Conservation (phyloP, 768 basidiomycete species). For the Hortiboletus campestris region DNA sequence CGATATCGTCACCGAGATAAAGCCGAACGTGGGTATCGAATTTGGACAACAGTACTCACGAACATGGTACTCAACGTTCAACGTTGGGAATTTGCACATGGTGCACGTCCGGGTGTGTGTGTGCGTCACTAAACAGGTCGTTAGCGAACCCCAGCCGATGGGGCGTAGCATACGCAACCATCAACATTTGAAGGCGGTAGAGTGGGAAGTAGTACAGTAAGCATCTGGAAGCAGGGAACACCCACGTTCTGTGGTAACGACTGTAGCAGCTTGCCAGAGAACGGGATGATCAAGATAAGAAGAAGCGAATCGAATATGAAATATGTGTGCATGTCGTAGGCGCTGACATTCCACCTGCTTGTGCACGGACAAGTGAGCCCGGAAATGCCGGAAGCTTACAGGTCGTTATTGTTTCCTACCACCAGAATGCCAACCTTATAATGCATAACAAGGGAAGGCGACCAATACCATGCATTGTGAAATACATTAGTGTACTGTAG, state of each 20-base stretch:
- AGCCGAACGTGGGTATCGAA: not conserved
- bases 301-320: not conserved
- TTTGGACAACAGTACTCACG: not conserved
- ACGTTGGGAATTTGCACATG: not conserved
- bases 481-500: not conserved
- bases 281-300: constrained; percentile 5
- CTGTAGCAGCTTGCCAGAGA: not conserved
- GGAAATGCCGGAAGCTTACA: not conserved
- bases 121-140: not conserved
- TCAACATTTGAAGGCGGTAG: constrained; percentile 3
- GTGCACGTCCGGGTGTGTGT: not conserved
- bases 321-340: not conserved
- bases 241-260: not conserved
- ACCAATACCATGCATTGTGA: not conserved
- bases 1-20: not conserved
- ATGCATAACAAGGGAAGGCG: not conserved
- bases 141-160: constrained; percentile 1
- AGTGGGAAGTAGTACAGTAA: not conserved
- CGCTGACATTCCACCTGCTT: not conserved
- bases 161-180: not conserved
- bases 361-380: not conserved
- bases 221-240: not conserved
- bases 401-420: not conserved
- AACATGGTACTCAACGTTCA: not conserved
- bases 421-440: not conserved